Evolutionary conservation across 257 asterid genomes (phyloP).

Genomic region (Plantago ovata): DNA sequence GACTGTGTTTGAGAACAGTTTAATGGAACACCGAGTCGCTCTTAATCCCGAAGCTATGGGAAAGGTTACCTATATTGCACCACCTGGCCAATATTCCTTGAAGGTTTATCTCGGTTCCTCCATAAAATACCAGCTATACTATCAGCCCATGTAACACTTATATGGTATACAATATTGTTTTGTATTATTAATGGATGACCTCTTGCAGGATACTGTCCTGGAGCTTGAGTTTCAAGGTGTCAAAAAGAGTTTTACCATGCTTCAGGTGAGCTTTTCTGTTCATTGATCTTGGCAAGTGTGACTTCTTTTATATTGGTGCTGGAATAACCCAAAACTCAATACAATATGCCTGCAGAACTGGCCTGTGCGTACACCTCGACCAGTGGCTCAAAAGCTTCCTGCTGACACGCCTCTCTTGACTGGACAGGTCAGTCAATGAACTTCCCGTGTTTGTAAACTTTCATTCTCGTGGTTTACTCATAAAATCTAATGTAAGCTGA

Average conservation of each 20-base stretch:
- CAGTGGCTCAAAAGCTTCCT: conserved; percentile 92
- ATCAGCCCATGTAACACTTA: not conserved
- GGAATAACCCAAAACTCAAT: conserved; percentile 20
- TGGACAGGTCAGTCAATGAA: conserved; percentile 73
- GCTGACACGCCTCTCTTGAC: conserved; percentile 99
- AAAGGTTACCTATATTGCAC: conserved; percentile 86
- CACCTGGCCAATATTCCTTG: conserved; percentile 87
- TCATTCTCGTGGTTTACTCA: conserved; percentile 8
- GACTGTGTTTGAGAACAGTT: conserved; percentile 84
- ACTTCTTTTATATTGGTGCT: conserved; percentile 8
- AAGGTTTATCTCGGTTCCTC: conserved; percentile 45
- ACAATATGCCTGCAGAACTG: conserved; percentile 55
- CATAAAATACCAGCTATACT: conserved; percentile 16
- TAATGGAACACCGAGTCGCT: conserved; percentile 82
- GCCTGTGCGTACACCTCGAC: conserved; percentile 99
- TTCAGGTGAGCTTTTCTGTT: conserved; percentile 55
- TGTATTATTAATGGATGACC: conserved; percentile 20
- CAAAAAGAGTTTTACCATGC: conserved; percentile 89
- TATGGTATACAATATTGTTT: conserved; percentile 5
- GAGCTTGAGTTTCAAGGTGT: conserved; percentile 99
- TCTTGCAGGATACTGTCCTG: conserved; percentile 88
- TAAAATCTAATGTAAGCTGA: conserved; percentile 19
- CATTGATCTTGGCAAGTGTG: conserved; percentile 13
- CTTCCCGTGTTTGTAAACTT: conserved; percentile 3
- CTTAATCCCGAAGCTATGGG: conserved; percentile 99